Conservation (phyloP, 495 filamentous ascomycete genomes). For the Talaromyces stipitatus region DNA sequence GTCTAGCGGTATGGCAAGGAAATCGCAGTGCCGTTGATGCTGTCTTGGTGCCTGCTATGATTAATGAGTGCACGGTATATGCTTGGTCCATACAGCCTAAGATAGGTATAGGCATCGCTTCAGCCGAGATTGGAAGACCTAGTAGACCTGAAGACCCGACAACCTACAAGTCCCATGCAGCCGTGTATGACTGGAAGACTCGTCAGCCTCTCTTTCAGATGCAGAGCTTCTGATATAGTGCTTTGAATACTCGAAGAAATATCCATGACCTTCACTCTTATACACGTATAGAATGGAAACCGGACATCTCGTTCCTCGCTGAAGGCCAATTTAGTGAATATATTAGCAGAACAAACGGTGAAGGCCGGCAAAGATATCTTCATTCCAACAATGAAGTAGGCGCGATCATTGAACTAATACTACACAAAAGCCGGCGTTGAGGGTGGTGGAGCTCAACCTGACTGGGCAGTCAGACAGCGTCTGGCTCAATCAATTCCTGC, state of each 20-base stretch:
- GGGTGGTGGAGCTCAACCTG: neutral
- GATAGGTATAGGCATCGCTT: neutral
- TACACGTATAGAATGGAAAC: constrained; percentile 7
- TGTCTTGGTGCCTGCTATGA: constrained; percentile 7
- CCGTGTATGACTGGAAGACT: constrained; percentile 12
- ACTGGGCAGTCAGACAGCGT: no score
- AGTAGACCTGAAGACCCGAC: neutral
- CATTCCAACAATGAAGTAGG: neutral
- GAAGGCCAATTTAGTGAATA: constrained; percentile 7
- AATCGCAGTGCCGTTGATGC: constrained; percentile 2
- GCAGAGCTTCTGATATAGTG: constrained; percentile 10
- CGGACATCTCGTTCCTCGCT: constrained; percentile 13
- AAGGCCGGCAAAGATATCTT: neutral
- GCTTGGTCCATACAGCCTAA: neutral
- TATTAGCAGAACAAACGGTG: neutral
- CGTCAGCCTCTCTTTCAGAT: constrained; percentile 15
- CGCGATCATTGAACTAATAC: neutral
- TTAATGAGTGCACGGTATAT: constrained; percentile 4
- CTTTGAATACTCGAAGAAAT: neutral
- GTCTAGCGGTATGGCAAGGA: neutral
- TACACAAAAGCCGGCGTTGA: neutral
- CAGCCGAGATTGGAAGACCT: constrained; percentile 8
- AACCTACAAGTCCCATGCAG: neutral
- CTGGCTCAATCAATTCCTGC: no score
- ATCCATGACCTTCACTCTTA: neutral